A percentile compares a stretch with the other conserved stretches of the same genome.
These are phyloP conservation scores for Neurospora sp. DNA, from an alignment of 2,329 filamentous ascomycete genomes.

Conservation along the genomic window DNA sequence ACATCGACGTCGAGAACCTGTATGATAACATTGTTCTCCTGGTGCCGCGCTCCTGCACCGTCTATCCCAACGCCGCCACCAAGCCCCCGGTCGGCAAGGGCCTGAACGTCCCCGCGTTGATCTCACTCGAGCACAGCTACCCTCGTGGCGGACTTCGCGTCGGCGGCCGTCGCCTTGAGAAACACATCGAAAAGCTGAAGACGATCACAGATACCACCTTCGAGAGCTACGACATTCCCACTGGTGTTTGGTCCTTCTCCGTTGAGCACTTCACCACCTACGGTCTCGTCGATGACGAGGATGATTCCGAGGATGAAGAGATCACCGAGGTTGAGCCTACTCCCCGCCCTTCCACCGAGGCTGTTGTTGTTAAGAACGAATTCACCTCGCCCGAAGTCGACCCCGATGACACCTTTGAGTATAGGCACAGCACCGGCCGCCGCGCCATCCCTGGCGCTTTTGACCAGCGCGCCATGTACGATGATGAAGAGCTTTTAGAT, in stretches of 20 bases:
- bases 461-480: constrained; percentile 47
- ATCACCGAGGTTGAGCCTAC: constrained; percentile 50
- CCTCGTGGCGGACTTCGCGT: constrained; percentile 58
- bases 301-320: constrained; percentile 60
- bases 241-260: constrained; percentile 80
- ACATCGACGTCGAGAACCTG: constrained; percentile 70
- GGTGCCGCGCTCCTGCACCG: constrained; percentile 69
- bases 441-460: constrained; percentile 69
- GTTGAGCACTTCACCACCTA: constrained; percentile 98
- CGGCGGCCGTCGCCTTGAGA: constrained; percentile 57
- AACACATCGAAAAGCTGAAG: constrained; percentile 75
- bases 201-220: constrained; percentile 74
- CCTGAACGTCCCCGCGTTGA: constrained; percentile 81
- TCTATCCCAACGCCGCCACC: constrained; percentile 65
- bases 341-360: constrained; percentile 8
- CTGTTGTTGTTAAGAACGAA: constrained; percentile 10
- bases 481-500: constrained; percentile 45
- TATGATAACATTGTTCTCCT: constrained; percentile 68
- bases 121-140: constrained; percentile 88
- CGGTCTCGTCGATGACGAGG: constrained; percentile 68
- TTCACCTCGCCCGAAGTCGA: constrained; percentile 27
- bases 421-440: constrained; percentile 31
- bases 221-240: constrained; percentile 65
- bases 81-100: constrained; percentile 83
- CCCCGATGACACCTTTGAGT: constrained; percentile 49